Evolutionary conservation across 176 grass and related monocot species (phyloP), one percentile per base, ranked within the genome.

Genomic region (Musa schizocarpa): DNA sequence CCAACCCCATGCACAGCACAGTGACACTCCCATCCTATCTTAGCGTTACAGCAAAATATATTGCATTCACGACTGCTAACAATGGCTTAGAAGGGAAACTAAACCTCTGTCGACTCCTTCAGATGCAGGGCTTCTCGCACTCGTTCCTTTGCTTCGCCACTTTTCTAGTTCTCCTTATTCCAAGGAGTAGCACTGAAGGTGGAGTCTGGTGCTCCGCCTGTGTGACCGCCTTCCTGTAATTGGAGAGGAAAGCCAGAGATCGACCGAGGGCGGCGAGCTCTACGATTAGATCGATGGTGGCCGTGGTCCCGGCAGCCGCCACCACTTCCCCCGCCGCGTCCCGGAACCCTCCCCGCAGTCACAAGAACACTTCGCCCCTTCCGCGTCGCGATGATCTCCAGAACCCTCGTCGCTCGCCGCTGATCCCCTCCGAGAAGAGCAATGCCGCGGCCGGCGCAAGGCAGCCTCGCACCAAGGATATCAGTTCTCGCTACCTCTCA

Each of bases 351-450:
- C 23, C 13, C 9, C 34, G 21, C 10, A 57, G 76, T 6, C 74
- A 74, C 53, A 79, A 78, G 43, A 70, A 48, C 17, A 4, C 43
- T 9, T 16, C 68, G 13, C 43, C 17, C 43, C 2, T 6, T 70
- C 43, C 68, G 17, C 50, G 20, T 21, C 68, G 68, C 9, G 68
- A 50, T 9, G 72, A 74, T 16, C 20, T 29, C 52, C 72, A 25
- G 11, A 56, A 13, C 13, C 72, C 72, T 62, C 69, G 27, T 48
- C 85, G 85, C 24, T 66, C 77, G 1, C 85, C 85, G 17, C 71
- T 87, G 23, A 83, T 78, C 25, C 85, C 81, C 20, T 83, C 85
- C 5, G 85, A 87, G 26, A 87, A 80, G 72, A 59, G 74, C 76
- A 83, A 80, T 76, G 85, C 81, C 0, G 71, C 55, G 29, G 80